phyloP scores from a whole-genome alignment of 1,284 basidiomycete species.

The Ceratobasidium sp. region DNA sequence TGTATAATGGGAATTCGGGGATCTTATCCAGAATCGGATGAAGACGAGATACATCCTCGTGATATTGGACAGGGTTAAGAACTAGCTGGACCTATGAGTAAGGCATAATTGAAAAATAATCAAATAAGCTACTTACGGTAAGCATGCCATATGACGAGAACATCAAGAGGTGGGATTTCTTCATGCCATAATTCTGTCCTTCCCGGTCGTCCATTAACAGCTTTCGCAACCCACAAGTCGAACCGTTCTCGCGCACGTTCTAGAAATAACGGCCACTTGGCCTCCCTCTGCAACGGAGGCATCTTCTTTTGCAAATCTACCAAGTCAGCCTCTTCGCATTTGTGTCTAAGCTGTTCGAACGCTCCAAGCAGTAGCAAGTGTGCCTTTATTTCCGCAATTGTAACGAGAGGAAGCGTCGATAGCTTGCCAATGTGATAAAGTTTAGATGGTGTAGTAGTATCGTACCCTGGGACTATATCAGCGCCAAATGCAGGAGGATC shows the following conservation, averaged over 20 bases:
- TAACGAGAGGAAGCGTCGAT: conserved; percentile 43
- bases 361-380: conserved; percentile 51
- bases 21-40: conserved; percentile 1
- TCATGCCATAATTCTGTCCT: conserved; percentile 13
- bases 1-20: conserved; percentile 14
- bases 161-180: conserved; percentile 64
- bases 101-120: neutral
- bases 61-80: conserved; percentile 10
- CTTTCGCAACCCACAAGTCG: conserved; percentile 46
- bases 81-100: neutral
- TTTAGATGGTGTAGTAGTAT: conserved; percentile 11
- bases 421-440: conserved; percentile 16
- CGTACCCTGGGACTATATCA: conserved; percentile 17
- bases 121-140: conserved; percentile 55
- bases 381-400: conserved; percentile 48
- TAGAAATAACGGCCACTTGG: conserved; percentile 50
- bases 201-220: conserved; percentile 1
- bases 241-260: conserved; percentile 50
- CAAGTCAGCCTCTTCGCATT: conserved; percentile 44
- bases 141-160: conserved; percentile 67
- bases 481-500: conserved; percentile 9
- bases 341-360: conserved; percentile 45
- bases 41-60: conserved; percentile 8
- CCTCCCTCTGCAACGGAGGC: conserved; percentile 37
- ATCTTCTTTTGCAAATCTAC: conserved; percentile 36